phyloP scores from a whole-genome alignment of 805 yeast species.

The Sugiyamaella marilandica region DNA sequence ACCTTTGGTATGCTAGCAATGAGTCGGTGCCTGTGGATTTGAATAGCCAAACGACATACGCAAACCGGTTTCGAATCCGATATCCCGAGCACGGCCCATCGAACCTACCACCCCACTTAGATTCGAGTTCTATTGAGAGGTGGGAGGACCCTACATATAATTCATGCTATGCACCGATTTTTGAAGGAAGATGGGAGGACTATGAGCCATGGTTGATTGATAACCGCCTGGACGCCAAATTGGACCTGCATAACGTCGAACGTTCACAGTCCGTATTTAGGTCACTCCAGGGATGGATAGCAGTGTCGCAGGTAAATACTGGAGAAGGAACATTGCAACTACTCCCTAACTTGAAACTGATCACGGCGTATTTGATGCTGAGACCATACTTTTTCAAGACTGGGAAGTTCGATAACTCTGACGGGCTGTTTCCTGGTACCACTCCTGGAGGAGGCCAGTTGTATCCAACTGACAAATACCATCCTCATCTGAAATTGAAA shows the following conservation, averaged over 20 bases:
- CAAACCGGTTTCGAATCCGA: conserved; percentile 41
- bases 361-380: conserved; percentile 38
- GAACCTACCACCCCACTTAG: conserved; percentile 38
- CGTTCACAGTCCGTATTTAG: conserved; percentile 36
- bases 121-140: conserved; percentile 40
- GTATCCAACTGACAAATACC: conserved; percentile 27
- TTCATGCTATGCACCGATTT: conserved; percentile 34
- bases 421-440: conserved; percentile 39
- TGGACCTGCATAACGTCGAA: conserved; percentile 28
- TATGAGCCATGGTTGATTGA: conserved; percentile 37
- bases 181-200: conserved; percentile 38
- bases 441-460: conserved; percentile 35
- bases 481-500: conserved; percentile 35
- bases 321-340: conserved; percentile 39
- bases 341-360: conserved; percentile 36
- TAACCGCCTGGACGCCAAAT: conserved; percentile 34
- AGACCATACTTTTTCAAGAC: conserved; percentile 35
- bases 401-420: conserved; percentile 18
- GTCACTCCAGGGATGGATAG: conserved; percentile 43
- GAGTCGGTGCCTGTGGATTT: too few species aligned
- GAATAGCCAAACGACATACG: conserved; percentile 28
- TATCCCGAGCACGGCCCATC: conserved; percentile 33
- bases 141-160: conserved; percentile 42
- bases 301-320: conserved; percentile 34
- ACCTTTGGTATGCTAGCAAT: too few species aligned